A percentile compares a stretch with the other conserved stretches of the same genome.
Evolutionary conservation across 2,329 filamentous ascomycete genomes (phyloP).

Genomic region (Dactylellina drechsleri): DNA sequence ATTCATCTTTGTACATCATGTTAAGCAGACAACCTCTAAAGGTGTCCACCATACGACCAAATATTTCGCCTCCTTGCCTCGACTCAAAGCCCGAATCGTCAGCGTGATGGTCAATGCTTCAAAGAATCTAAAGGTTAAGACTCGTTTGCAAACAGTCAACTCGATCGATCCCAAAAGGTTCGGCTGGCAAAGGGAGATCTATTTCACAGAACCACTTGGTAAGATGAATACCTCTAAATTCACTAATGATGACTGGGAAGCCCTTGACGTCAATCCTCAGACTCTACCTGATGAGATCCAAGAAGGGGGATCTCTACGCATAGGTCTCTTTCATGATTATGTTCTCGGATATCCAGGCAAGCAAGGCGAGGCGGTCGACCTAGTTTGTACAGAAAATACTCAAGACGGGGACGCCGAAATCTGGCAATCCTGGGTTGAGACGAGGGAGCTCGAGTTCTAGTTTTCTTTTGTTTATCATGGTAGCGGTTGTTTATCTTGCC

Average conservation of each 20-base stretch:
- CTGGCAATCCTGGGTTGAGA: constrained; percentile 21
- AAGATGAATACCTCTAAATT: neutral
- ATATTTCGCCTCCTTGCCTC: neutral
- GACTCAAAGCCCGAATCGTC: neutral
- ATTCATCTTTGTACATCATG: constrained; percentile 5
- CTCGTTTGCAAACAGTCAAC: neutral
- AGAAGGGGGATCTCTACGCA: too few species aligned
- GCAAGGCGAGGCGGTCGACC: neutral
- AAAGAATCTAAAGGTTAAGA: neutral
- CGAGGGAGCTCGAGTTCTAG: neutral
- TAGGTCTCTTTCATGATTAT: too few species aligned
- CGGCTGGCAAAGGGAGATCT: constrained; percentile 14
- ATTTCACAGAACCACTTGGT: neutral
- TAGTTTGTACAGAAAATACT: neutral
- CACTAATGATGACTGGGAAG: neutral
- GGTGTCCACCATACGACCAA: too few species aligned
- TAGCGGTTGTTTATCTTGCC: too few species aligned
- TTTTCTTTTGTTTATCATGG: too few species aligned
- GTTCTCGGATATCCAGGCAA: too few species aligned
- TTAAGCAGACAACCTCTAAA: neutral
- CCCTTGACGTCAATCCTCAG: too few species aligned
- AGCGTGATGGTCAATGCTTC: neutral
- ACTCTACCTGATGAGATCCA: too few species aligned
- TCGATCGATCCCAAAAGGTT: neutral
- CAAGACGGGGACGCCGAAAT: neutral